Conservation (phyloP, 208 protist genomes). For the Ichthyophonus hoferi region DNA sequence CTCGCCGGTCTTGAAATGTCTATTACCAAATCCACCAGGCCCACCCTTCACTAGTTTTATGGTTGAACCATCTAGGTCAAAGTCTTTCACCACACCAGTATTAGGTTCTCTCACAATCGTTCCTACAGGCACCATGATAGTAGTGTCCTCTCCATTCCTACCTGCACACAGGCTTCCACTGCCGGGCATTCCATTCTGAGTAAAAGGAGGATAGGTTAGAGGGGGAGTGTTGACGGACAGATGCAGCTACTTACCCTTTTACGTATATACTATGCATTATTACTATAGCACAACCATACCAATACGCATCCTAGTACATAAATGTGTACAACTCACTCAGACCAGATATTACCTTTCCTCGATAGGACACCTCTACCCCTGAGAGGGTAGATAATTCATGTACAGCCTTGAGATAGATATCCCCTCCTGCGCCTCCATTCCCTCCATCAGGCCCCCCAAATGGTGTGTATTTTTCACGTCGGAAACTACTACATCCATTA, state of each 20-base stretch:
- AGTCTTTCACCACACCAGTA: slow-evolving; percentile 15
- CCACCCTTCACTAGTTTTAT: not conserved
- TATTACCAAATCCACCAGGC: not conserved
- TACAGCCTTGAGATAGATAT: slow-evolving; percentile 33
- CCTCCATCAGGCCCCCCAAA: slow-evolving; percentile 47
- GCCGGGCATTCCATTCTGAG: slow-evolving; percentile 9
- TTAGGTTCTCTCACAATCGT: not conserved
- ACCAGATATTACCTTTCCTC: not conserved
- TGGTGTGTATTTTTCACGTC: slow-evolving; percentile 32
- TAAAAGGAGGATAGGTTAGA: not conserved
- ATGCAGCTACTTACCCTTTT: too few species aligned
- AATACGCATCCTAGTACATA: too few species aligned
- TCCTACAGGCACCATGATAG: not conserved
- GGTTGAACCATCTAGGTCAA: not conserved
- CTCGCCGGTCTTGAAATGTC: not conserved
- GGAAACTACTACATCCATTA: slow-evolving; percentile 38
- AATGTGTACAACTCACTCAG: too few species aligned
- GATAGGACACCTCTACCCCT: not conserved
- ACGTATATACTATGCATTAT: too few species aligned
- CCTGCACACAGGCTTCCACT: not conserved
- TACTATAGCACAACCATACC: too few species aligned
- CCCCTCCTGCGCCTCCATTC: slow-evolving; percentile 47
- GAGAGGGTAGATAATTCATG: not conserved
- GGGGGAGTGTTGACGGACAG: not conserved
- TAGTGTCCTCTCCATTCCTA: not conserved